These are phyloP conservation scores for Sistotremastrum suecicum DNA, from an alignment of 768 basidiomycete species.

Conservation along the genomic window DNA sequence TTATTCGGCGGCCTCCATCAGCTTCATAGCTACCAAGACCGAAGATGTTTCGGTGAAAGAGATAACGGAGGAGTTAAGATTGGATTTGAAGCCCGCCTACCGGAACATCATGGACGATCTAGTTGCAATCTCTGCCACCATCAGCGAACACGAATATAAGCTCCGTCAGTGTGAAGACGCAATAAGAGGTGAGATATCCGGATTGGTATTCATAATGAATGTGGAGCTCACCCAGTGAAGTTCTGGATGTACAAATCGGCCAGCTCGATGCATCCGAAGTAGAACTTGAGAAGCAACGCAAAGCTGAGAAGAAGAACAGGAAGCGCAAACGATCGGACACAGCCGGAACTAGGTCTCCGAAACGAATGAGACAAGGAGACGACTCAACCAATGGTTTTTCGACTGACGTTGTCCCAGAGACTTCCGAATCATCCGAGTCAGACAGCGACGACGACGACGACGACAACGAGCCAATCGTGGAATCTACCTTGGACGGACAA, in stretches of 20 bases:
- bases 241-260: no score
- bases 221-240: no score
- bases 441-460: conserved; percentile 10
- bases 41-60: conserved; percentile 35
- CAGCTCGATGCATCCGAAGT: conserved; percentile 19
- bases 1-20: conserved; percentile 44
- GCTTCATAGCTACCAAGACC: conserved; percentile 51
- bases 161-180: no score
- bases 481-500: no score
- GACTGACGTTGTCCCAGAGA: conserved; percentile 12
- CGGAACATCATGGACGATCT: no score
- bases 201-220: no score
- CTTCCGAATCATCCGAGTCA: background rate
- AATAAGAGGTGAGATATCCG: no score
- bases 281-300: conserved; percentile 32
- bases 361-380: conserved; percentile 22
- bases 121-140: no score
- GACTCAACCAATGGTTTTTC: conserved; percentile 18
- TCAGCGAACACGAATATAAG: no score
- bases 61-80: no score
- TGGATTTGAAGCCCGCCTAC: no score
- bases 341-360: conserved; percentile 28
- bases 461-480: conserved; percentile 7
- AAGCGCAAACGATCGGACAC: conserved; percentile 36
- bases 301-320: conserved; percentile 30